Base-by-base conservation (phyloP, 129 eudicot genomes). In the Flaveria linearis region DNA sequence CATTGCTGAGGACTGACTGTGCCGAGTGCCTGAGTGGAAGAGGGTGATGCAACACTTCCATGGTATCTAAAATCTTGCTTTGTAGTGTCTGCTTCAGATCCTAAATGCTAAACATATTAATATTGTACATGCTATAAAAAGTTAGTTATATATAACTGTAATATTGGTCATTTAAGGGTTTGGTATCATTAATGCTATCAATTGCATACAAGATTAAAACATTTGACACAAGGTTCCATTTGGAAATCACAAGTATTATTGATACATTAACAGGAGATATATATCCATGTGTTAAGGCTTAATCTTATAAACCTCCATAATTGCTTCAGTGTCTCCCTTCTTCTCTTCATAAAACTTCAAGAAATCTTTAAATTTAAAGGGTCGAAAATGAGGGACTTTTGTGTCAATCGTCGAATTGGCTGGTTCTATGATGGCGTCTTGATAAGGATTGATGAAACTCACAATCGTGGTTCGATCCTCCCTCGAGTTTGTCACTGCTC, bases 401-500 rank as follows among this genome's bases (percentile, higher is more conserved):
- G 36, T 22, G 57, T 72, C 49, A 0, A 69, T 55, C 52, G 74
- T 50, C 7, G 83, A 69, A 25, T 57, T 75, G 1, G 76, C 79
- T 2, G 88, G 88, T 78, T 78, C 76, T 36, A 82, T 9, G 6
- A 74, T 9, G n/a, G 78, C 13, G 33, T 82, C 81, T 2, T 23
- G 64, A 69, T 15, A 14, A 50, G 88, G 87, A 62, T 15, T 45
- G 18, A 85, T 42, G 45, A 84, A 82, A 45, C 30, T 80, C 25
- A 58, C 89, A 69, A 87, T 61, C 6, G 82, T 57, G 20, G 77
- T 85, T 17, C 89, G 71, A 64, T 67, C 78, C 67, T 80, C 82
- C 66, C 22, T 43, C 1, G 82, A 73, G 76, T 82, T 85, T 69
- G 92, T 85, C 66, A 84, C 86, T 1, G 75, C 89, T 77, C 92